phyloP scores from a whole-genome alignment of 768 basidiomycete species.

The Termitomyces sp. region DNA sequence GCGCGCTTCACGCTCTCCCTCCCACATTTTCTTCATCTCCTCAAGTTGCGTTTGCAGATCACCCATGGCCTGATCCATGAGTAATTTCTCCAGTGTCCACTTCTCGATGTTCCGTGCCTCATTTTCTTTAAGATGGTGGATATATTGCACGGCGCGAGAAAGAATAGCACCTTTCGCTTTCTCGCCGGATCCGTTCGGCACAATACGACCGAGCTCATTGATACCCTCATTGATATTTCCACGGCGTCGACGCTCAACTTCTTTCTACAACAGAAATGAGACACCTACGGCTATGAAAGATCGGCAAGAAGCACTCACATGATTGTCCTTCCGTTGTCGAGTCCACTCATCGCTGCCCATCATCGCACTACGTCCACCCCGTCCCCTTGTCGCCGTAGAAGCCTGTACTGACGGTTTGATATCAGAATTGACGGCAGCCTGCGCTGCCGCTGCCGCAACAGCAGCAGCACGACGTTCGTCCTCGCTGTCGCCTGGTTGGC shows the following conservation, averaged over 20 bases:
- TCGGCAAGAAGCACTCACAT: constrained; percentile 38
- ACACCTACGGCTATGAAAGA: neutral
- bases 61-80: constrained; percentile 92
- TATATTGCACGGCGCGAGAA: constrained; percentile 83
- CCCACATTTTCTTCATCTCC: constrained; percentile 77
- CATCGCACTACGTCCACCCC: constrained; percentile 51
- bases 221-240: constrained; percentile 98
- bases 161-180: constrained; percentile 90
- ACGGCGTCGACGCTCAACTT: constrained; percentile 91
- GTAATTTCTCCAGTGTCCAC: constrained; percentile 88
- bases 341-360: constrained; percentile 80
- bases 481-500: constrained; percentile 21
- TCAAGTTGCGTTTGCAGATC: constrained; percentile 81
- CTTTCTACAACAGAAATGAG: constrained; percentile 60
- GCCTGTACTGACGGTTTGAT: constrained; percentile 6
- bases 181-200: constrained; percentile 84
- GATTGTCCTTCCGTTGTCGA: constrained; percentile 76
- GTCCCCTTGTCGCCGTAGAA: constrained; percentile 28
- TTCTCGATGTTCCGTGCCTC: constrained; percentile 89
- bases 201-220: constrained; percentile 82
- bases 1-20: constrained; percentile 62
- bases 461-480: constrained; percentile 17
- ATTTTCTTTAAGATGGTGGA: constrained; percentile 86
- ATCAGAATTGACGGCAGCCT: constrained; percentile 11
- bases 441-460: neutral